These are phyloP conservation scores for Clonostachys byssicola DNA, from an alignment of 2,329 filamentous ascomycete genomes.

Conservation along the genomic window DNA sequence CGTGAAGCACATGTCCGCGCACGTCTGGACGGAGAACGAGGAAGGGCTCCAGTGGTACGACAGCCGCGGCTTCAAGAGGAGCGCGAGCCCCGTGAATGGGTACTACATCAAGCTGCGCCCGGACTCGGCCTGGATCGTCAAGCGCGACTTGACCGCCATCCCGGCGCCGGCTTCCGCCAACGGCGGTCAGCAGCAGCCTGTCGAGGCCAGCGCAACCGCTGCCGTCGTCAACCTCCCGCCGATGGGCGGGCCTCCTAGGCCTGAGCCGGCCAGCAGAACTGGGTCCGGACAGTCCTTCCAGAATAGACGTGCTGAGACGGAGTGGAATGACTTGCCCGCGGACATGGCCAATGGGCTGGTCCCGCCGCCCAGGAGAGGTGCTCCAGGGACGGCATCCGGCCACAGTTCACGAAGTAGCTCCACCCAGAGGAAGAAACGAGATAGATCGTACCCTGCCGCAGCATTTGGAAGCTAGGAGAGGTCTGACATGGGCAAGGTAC, in stretches of 20 bases:
- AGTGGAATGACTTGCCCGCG: conserved; percentile 63
- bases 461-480: conserved; percentile 40
- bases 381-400: conserved; percentile 25
- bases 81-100: conserved; percentile 40
- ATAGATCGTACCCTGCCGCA: conserved; percentile 57
- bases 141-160: conserved; percentile 30
- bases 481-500: too few relatives aligned
- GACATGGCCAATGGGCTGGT: conserved; percentile 45
- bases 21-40: conserved; percentile 65
- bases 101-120: conserved; percentile 63
- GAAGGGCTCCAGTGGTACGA: conserved; percentile 61
- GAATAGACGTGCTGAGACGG: conserved; percentile 51
- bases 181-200: neutral
- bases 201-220: conserved; percentile 16
- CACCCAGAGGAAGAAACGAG: conserved; percentile 49
- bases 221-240: conserved; percentile 22
- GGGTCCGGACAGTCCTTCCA: conserved; percentile 46
- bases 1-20: conserved; percentile 49
- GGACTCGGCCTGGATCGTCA: conserved; percentile 57
- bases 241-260: conserved; percentile 11
- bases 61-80: conserved; percentile 48
- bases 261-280: conserved; percentile 12
- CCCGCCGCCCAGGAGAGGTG: conserved; percentile 15
- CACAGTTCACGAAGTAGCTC: conserved; percentile 55
- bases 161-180: conserved; percentile 2